Conservation (phyloP, 2,329 filamentous ascomycete species). For the Domatiomyces catenatus region DNA sequence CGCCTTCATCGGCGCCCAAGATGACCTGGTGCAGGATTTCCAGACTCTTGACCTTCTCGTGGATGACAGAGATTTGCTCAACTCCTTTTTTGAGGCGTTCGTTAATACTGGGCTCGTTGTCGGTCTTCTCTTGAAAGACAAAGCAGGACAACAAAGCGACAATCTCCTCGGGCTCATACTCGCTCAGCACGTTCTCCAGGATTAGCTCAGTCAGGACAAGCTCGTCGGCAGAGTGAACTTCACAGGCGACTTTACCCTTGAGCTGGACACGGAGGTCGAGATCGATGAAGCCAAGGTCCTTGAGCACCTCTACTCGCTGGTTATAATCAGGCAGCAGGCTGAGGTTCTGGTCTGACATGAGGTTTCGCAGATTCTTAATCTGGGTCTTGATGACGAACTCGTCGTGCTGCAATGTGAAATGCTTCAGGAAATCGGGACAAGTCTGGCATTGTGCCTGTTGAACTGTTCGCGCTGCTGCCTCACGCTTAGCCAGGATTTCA, state of each 20-base stretch:
- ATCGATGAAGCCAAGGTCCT: slow-evolving; percentile 85
- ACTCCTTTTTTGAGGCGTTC: slow-evolving; percentile 67
- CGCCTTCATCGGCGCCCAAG: slow-evolving; percentile 62
- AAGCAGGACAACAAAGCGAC: slow-evolving; percentile 86
- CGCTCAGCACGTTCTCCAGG: slow-evolving; percentile 86
- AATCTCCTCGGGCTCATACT: slow-evolving; percentile 69
- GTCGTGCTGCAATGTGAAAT: slow-evolving; percentile 92
- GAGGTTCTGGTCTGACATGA: slow-evolving; percentile 91
- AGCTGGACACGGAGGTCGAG: slow-evolving; percentile 73
- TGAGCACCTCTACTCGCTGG: slow-evolving; percentile 80
- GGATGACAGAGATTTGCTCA: slow-evolving; percentile 73
- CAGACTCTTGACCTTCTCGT: slow-evolving; percentile 79
- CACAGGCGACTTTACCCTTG: slow-evolving; percentile 96
- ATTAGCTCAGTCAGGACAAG: slow-evolving; percentile 91
- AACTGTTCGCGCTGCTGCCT: slow-evolving; percentile 46
- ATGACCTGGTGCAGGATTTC: slow-evolving; percentile 89
- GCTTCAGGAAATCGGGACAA: slow-evolving; percentile 71
- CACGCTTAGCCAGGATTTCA: slow-evolving; percentile 60
- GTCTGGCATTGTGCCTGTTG: slow-evolving; percentile 48
- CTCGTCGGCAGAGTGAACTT: slow-evolving; percentile 94
- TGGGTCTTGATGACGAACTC: slow-evolving; percentile 94
- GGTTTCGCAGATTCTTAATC: slow-evolving; percentile 68
- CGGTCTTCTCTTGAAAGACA: slow-evolving; percentile 95
- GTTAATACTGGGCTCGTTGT: slow-evolving; percentile 63
- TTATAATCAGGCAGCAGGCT: slow-evolving; percentile 93